These are phyloP conservation scores for Trichophyton benhamiae DNA, from an alignment of 2,329 filamentous ascomycete species.

Conservation along the genomic window DNA sequence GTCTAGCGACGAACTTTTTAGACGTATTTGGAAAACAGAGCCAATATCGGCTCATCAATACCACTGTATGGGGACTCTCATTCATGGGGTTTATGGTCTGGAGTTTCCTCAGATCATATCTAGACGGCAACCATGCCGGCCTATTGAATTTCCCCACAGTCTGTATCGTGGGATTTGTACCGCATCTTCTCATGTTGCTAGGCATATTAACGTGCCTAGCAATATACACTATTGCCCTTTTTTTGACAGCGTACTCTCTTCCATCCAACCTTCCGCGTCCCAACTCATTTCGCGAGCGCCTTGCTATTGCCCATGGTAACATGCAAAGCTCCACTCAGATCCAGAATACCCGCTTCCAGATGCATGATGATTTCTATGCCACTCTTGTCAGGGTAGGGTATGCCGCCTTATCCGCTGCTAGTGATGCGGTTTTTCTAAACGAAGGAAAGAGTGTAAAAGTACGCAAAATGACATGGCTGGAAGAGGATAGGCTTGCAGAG, in stretches of 20 bases:
- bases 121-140: constrained; percentile 40
- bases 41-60: constrained; percentile 70
- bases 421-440: constrained; percentile 89
- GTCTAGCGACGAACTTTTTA: constrained; percentile 70
- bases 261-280: constrained; percentile 39
- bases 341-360: constrained; percentile 64
- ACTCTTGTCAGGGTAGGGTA: constrained; percentile 78
- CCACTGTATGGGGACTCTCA: constrained; percentile 76
- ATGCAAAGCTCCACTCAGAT: constrained; percentile 86
- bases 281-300: constrained; percentile 45
- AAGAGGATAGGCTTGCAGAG: constrained; percentile 72
- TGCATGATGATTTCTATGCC: constrained; percentile 92
- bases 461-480: constrained; percentile 73
- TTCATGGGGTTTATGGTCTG: constrained; percentile 79
- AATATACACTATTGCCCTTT: constrained; percentile 67
- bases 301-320: constrained; percentile 65
- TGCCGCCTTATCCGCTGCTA: constrained; percentile 78
- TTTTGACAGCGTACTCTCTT: constrained; percentile 59
- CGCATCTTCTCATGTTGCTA: constrained; percentile 72
- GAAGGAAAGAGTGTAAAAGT: constrained; percentile 69
- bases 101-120: constrained; percentile 47
- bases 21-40: constrained; percentile 71
- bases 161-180: constrained; percentile 87
- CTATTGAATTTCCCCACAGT: constrained; percentile 83
- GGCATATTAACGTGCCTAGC: constrained; percentile 63